Base-by-base conservation (phyloP, 2,329 filamentous ascomycete genomes). In the Ophiocordyceps camponoti-saundersi region DNA sequence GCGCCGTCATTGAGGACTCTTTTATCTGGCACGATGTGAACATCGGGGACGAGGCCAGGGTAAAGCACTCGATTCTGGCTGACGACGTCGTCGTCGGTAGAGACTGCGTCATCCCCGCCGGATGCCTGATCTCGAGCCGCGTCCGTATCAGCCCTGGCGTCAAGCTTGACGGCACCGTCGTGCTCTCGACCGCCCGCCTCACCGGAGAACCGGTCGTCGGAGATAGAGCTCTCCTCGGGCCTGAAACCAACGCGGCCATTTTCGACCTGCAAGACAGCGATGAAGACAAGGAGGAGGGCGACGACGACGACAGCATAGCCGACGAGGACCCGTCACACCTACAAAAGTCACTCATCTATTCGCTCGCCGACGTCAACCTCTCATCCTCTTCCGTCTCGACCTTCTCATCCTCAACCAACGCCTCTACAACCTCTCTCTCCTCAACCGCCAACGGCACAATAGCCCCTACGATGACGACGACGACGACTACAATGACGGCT, bases 21-120 rank as follows among this genome's bases (percentile, higher is more conserved):
- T 90, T 87, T 55, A 77, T 98, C 52, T 96, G 90, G 89, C 86
- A 95, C 55, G 77, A 88, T 55, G 79, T 79, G 0, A 75, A 74
- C 6, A 77, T 98, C 53, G 83, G 79, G 1, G 86, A 95, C 57
- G 80, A 80, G 20, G 72, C 82, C 16, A 73, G 73, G 22, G 68
- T 98, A 44, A 71, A 74, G 10, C 75, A 79, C 52, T 81, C 87
- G 2, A 78, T 98, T 41, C 68, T 98, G 47, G 92, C 85, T 5
- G 79, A 81, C 55, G 76, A 78, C 44, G 83, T 74, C 18, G 67
- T 73, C 1, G 66, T 98, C 47, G 88, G 88, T 21, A 80, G 79
- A 55, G 73, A 75, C 47, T 84, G 81, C 56, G 75, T 63, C 7
- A 67, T 96, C 49, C 73, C 80, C 32, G 65, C 77, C 10, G 92